These are phyloP conservation scores for Quercus gilva DNA, from an alignment of 306 rosid species.

Conservation along the genomic window DNA sequence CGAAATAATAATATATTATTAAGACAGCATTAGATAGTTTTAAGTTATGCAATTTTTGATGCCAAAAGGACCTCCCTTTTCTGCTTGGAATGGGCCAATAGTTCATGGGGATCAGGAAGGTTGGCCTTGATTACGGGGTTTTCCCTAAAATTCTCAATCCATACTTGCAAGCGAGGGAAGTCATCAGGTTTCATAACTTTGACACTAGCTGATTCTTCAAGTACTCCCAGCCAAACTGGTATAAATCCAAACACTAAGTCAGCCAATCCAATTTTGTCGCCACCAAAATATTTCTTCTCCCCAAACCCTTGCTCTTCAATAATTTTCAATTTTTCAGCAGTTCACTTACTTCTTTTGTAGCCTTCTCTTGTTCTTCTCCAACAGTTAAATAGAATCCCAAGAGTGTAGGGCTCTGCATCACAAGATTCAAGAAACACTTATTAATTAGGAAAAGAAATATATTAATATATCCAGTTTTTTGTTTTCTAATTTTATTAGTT, in stretches of 20 bases:
- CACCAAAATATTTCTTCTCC: neutral
- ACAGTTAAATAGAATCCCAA: neutral
- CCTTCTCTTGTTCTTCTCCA: conserved; percentile 3
- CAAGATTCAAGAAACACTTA: too few relatives aligned
- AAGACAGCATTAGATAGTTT: too few relatives aligned
- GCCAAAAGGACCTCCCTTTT: neutral
- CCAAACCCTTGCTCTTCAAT: too few relatives aligned
- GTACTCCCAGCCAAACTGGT: conserved; percentile 11
- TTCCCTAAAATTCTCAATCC: conserved; percentile 17
- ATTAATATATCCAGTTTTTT: too few relatives aligned
- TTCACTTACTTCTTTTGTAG: too few relatives aligned
- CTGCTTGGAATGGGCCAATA: neutral
- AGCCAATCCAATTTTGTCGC: conserved; percentile 20
- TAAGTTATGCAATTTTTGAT: neutral
- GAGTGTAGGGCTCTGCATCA: conserved; percentile 1
- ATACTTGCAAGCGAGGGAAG: conserved; percentile 18
- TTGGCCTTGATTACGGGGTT: conserved; percentile 20
- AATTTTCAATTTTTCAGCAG: too few relatives aligned
- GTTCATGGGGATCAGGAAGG: conserved; percentile 17
- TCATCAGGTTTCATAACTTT: conserved; percentile 8
- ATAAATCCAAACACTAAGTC: conserved; percentile 21
- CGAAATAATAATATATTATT: too few relatives aligned
- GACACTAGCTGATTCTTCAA: conserved; percentile 9
- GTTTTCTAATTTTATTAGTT: too few relatives aligned
- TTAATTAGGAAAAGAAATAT: too few relatives aligned